These are phyloP conservation scores for Sporothrix variecibatus DNA, from an alignment of 2,329 filamentous ascomycete genomes.

Conservation along the genomic window DNA sequence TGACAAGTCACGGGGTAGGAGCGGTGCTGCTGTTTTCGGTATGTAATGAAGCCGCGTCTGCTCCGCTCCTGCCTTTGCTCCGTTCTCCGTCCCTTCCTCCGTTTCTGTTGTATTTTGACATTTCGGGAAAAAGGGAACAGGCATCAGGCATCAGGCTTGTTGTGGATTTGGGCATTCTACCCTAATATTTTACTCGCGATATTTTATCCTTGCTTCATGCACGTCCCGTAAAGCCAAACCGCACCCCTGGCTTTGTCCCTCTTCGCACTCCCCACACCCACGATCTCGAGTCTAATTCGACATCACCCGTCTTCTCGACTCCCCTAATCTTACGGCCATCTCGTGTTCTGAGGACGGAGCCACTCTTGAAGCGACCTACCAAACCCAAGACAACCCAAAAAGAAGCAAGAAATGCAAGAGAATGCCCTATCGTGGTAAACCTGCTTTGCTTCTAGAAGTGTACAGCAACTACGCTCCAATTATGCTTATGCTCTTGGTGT, in stretches of 20 bases:
- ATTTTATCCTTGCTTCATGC: no score
- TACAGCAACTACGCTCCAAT: not conserved
- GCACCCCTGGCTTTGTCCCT: not conserved
- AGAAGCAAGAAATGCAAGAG: not conserved
- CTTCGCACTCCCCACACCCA: not conserved
- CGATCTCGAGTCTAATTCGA: not conserved
- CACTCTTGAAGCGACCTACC: not conserved
- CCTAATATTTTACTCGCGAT: no score
- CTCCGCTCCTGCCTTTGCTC: not conserved
- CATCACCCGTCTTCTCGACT: not conserved
- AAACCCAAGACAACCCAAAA: not conserved
- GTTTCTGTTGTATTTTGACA: not conserved
- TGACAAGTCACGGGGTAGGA: constrained; percentile 5
- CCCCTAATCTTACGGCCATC: not conserved
- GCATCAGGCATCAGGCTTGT: not conserved
- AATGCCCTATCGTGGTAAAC: not conserved
- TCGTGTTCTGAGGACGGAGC: not conserved
- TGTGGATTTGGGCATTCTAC: not conserved
- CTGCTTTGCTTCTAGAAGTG: not conserved
- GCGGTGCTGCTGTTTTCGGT: not conserved
- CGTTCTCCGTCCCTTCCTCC: not conserved
- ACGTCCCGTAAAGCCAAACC: not conserved
- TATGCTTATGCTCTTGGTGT: not conserved
- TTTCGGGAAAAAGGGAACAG: not conserved
- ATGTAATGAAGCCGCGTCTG: not conserved